A percentile compares a stretch with the other conserved stretches of the same genome.
These are phyloP conservation scores for Solanum etuberosum DNA, from an alignment of 257 asterid genomes.

Conservation along the genomic window DNA sequence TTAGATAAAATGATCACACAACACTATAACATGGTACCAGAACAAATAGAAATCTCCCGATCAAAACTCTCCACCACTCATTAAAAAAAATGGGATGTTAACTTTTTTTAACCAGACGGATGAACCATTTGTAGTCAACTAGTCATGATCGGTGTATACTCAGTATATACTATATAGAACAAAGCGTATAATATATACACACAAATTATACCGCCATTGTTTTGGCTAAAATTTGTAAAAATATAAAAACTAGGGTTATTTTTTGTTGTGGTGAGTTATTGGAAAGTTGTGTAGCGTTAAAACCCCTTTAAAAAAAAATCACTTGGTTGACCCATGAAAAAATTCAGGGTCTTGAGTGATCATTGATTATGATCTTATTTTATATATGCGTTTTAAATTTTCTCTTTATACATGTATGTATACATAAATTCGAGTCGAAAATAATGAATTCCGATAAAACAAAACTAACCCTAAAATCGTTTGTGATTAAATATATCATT, in stretches of 20 bases:
- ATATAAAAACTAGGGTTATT: neutral
- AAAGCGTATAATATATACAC: neutral
- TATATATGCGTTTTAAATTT: neutral
- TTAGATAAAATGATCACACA: too few relatives aligned
- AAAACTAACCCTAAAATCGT: neutral
- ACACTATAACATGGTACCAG: too few relatives aligned
- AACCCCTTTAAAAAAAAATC: neutral
- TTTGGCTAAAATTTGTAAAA: neutral
- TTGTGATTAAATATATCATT: neutral
- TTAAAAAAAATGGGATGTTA: too few relatives aligned
- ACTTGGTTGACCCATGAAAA: neutral
- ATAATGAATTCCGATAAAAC: neutral
- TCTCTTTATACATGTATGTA: neutral
- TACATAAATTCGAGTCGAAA: neutral
- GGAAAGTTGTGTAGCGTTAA: neutral
- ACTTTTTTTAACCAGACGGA: too few relatives aligned
- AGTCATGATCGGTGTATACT: too few relatives aligned
- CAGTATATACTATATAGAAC: too few relatives aligned
- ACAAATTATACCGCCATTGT: neutral
- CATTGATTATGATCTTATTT: neutral
- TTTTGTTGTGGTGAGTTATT: neutral
- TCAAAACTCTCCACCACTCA: too few relatives aligned
- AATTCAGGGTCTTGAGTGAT: neutral
- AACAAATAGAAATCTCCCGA: too few relatives aligned
- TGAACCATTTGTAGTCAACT: too few relatives aligned